Conservation (phyloP, 257 asterid species). For the Echium plantagineum region DNA sequence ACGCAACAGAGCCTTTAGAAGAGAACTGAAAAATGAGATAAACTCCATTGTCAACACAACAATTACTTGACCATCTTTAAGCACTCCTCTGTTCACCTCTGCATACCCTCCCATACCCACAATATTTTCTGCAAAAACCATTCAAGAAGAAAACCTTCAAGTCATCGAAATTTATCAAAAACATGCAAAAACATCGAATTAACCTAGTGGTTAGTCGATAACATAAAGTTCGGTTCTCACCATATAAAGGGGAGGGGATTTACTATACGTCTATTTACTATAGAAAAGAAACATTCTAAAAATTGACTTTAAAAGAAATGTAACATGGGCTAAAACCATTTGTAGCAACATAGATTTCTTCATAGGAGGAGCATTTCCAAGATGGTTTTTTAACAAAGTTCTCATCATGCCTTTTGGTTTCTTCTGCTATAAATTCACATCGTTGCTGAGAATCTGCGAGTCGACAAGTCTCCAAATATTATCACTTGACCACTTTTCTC, state of each 20-base stretch:
- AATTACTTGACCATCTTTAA: constrained; percentile 71
- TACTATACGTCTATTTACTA: too few relatives aligned
- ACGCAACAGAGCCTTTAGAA: constrained; percentile 78
- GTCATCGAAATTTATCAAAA: background rate
- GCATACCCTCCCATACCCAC: constrained; percentile 95
- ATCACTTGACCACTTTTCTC: too few relatives aligned
- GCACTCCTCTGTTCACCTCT: constrained; percentile 82
- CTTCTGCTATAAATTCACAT: constrained; percentile 11
- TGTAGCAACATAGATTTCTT: constrained; percentile 68
- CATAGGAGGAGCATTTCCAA: constrained; percentile 81
- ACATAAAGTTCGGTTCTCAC: too few relatives aligned
- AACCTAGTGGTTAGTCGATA: too few relatives aligned
- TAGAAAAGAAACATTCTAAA: too few relatives aligned
- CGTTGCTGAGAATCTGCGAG: constrained; percentile 29
- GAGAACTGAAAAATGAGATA: constrained; percentile 87
- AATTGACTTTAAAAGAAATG: background rate
- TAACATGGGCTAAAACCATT: constrained; percentile 59
- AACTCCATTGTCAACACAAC: constrained; percentile 83
- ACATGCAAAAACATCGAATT: too few relatives aligned
- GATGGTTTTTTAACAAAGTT: constrained; percentile 35
- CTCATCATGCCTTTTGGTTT: constrained; percentile 10
- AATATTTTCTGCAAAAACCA: constrained; percentile 44
- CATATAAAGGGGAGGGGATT: too few relatives aligned
- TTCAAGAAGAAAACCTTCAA: background rate
- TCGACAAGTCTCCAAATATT: too few relatives aligned